These are phyloP conservation scores for Penicillium sp. DNA, from an alignment of 2,329 filamentous ascomycete genomes.

Conservation along the genomic window DNA sequence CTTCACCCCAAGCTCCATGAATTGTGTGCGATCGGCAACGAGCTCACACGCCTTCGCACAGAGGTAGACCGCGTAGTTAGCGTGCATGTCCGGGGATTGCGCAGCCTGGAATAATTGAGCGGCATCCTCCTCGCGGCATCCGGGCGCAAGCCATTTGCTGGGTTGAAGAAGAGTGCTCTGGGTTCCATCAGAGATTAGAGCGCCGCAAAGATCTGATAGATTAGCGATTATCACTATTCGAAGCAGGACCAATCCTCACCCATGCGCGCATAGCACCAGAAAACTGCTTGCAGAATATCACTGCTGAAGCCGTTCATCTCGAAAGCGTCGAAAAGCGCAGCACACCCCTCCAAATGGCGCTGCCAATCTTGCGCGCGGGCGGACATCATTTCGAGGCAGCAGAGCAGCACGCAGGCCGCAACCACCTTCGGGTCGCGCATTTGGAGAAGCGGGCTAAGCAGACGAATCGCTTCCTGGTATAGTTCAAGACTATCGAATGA, in stretches of 20 bases:
- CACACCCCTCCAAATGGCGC: conserved; percentile 59
- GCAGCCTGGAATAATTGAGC: conserved; percentile 40
- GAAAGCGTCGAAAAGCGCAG: conserved; percentile 54
- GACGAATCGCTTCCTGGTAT: conserved; percentile 55
- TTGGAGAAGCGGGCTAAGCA: conserved; percentile 51
- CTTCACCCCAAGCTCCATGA: conserved; percentile 49
- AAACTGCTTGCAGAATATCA: conserved; percentile 55
- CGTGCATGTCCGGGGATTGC: conserved; percentile 55
- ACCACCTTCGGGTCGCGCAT: conserved; percentile 53
- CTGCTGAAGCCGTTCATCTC: conserved; percentile 54
- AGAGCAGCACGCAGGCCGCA: conserved; percentile 56
- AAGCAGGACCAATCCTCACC: conserved; percentile 32
- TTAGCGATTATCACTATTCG: conserved; percentile 1
- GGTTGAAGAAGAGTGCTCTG: conserved; percentile 53
- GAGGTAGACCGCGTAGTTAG: conserved; percentile 62
- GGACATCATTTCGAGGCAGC: conserved; percentile 57
- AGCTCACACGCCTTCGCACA: conserved; percentile 56
- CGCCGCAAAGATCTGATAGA: conserved; percentile 53
- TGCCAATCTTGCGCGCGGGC: conserved; percentile 54
- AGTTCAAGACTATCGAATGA: conserved; percentile 54
- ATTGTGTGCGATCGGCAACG: conserved; percentile 52
- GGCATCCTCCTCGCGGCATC: conserved; percentile 39
- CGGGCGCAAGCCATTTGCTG: conserved; percentile 51
- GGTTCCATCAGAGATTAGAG: conserved; percentile 55
- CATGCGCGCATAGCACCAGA: conserved; percentile 62